These are phyloP conservation scores for Immersiporthe knoxdaviesiana DNA, from an alignment of 2,329 filamentous ascomycete genomes.

Conservation along the genomic window DNA sequence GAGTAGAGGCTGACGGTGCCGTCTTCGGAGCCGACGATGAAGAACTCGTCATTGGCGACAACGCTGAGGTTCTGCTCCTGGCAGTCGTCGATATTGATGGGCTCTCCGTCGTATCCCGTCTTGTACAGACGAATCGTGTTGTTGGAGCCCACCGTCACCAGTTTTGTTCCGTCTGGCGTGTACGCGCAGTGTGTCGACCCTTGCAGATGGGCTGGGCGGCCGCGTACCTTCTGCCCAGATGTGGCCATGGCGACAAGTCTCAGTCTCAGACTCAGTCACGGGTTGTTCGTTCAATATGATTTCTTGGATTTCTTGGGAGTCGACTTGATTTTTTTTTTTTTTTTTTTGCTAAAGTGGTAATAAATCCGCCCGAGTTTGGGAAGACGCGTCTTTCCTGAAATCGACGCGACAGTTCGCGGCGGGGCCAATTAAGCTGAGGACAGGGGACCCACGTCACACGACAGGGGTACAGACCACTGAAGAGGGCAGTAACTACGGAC, in stretches of 20 bases:
- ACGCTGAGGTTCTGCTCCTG: slow-evolving; percentile 84
- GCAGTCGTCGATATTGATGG: slow-evolving; percentile 87
- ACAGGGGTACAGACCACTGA: slow-evolving; percentile 3
- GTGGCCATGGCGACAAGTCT: slow-evolving; percentile 40
- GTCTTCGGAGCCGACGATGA: slow-evolving; percentile 89
- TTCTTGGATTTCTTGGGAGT: background rate
- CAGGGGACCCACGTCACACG: slow-evolving; percentile 16
- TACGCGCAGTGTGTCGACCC: slow-evolving; percentile 88
- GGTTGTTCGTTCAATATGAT: background rate
- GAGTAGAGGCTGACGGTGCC: slow-evolving; percentile 95
- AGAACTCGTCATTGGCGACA: slow-evolving; percentile 76
- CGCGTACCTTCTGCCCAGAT: slow-evolving; percentile 55
- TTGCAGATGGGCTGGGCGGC: slow-evolving; percentile 76
- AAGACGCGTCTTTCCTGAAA: slow-evolving; percentile 28
- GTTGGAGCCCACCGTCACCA: slow-evolving; percentile 92
- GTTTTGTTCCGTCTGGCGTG: slow-evolving; percentile 81
- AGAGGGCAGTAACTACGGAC: background rate
- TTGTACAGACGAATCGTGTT: slow-evolving; percentile 92
- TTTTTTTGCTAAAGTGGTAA: background rate
- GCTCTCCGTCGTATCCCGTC: slow-evolving; percentile 89
- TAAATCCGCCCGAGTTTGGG: background rate
- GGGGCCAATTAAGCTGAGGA: slow-evolving; percentile 28
- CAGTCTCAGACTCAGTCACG: background rate
- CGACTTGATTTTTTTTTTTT: no score
- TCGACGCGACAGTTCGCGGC: slow-evolving; percentile 20